Evolutionary conservation across 306 rosid genomes (phyloP).

Genomic region (Citrullus mucosospermus): DNA sequence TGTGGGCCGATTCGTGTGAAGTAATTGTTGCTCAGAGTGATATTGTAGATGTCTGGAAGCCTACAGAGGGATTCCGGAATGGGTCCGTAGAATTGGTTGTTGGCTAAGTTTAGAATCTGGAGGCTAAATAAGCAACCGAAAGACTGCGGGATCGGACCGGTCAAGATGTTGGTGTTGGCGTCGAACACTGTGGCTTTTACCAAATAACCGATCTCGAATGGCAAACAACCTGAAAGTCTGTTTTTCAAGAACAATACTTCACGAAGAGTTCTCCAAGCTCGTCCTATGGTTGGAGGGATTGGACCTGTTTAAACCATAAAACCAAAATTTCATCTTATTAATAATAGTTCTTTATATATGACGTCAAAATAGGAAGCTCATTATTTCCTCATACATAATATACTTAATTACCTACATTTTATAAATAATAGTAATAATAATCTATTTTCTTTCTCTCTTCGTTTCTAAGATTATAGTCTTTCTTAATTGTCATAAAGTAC

Average conservation of each 20-base stretch:
- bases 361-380: too few species aligned
- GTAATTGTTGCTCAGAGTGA: constrained; percentile 15
- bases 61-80: constrained; percentile 24
- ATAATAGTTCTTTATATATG: too few species aligned
- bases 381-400: too few species aligned
- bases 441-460: background rate
- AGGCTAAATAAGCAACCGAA: constrained; percentile 19
- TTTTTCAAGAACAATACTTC: constrained; percentile 18
- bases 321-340: too few species aligned
- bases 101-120: constrained; percentile 17
- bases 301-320: constrained; percentile 4
- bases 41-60: constrained; percentile 15
- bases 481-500: too few species aligned
- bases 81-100: constrained; percentile 21
- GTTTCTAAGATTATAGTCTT: too few species aligned
- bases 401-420: too few species aligned
- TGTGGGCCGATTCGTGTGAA: constrained; percentile 21
- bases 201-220: constrained; percentile 24
- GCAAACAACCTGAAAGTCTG: constrained; percentile 23
- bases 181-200: constrained; percentile 18
- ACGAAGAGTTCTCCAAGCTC: constrained; percentile 18
- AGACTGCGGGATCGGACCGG: constrained; percentile 29
- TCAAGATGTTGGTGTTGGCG: constrained; percentile 12
- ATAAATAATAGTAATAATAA: too few species aligned
- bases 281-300: constrained; percentile 21